These are phyloP conservation scores for Saccharomycopsis malanga DNA, from an alignment of 805 yeast genomes.

Conservation along the genomic window DNA sequence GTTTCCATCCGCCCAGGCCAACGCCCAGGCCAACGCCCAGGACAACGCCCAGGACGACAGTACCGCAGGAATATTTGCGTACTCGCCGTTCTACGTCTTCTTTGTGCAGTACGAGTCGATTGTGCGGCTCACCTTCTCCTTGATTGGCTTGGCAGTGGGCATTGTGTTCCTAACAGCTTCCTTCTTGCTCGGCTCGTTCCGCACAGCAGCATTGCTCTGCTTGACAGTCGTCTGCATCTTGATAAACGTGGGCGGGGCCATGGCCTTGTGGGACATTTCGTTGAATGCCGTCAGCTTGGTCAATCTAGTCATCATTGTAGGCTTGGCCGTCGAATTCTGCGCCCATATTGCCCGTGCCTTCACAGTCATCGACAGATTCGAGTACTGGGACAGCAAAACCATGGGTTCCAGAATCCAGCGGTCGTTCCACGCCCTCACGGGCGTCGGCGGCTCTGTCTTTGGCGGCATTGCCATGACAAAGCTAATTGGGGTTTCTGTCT, in stretches of 20 bases:
- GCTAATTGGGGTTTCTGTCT: constrained; percentile 75
- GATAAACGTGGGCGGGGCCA: constrained; percentile 69
- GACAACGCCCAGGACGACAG: constrained; percentile 1
- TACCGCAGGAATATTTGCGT: constrained; percentile 63
- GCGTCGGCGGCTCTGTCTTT: constrained; percentile 85
- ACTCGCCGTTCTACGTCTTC: constrained; percentile 87
- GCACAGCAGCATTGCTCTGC: constrained; percentile 50
- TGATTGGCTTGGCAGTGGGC: constrained; percentile 45
- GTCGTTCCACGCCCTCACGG: constrained; percentile 54
- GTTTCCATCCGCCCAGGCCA: constrained; percentile 19
- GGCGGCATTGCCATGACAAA: constrained; percentile 90
- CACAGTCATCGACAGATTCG: constrained; percentile 37
- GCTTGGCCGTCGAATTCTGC: constrained; percentile 90
- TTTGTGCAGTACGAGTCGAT: constrained; percentile 82
- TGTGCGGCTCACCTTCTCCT: constrained; percentile 45
- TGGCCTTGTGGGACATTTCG: constrained; percentile 68
- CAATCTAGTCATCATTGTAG: constrained; percentile 85
- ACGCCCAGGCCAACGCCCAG: background rate
- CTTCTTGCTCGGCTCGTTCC: constrained; percentile 57
- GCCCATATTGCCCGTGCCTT: constrained; percentile 80
- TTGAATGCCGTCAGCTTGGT: constrained; percentile 87
- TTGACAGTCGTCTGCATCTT: constrained; percentile 57
- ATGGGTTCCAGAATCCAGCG: constrained; percentile 27
- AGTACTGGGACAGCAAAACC: constrained; percentile 22
- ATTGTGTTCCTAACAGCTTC: constrained; percentile 48